Percentiles rank a stretch among this genome's conserved stretches.
phyloP scores from a whole-genome alignment of 768 basidiomycete species.

The Suillus fuscotomentosus region DNA sequence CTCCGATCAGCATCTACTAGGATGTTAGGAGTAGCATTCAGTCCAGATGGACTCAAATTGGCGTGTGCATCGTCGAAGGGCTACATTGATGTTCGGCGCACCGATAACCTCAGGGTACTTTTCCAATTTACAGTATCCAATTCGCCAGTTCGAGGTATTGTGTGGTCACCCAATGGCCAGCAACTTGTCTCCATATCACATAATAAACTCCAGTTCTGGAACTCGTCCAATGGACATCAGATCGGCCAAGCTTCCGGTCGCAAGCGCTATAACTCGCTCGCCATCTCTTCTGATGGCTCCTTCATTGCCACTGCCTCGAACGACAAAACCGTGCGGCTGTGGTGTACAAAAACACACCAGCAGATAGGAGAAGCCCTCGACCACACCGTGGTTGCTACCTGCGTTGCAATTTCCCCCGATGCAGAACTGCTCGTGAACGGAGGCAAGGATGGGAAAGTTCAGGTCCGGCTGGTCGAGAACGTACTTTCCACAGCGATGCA shows the following conservation, averaged over 20 bases:
- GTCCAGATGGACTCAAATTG: slow-evolving; percentile 42
- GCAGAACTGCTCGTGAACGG: slow-evolving; percentile 9
- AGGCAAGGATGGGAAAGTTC: slow-evolving; percentile 9
- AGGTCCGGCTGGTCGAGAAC: background rate
- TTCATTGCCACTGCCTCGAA: background rate
- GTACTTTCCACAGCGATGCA: background rate
- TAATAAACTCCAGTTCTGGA: background rate
- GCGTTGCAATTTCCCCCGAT: background rate
- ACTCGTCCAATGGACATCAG: background rate
- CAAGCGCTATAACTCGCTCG: background rate
- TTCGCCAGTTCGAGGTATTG: background rate
- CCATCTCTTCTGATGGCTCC: background rate
- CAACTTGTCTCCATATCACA: background rate
- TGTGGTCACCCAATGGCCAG: background rate
- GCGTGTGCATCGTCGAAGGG: background rate
- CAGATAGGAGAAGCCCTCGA: background rate
- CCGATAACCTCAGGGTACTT: too few relatives aligned
- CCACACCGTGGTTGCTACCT: background rate
- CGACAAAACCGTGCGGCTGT: background rate
- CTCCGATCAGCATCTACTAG: too few relatives aligned
- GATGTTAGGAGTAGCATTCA: slow-evolving; percentile 30
- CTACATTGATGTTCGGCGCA: too few relatives aligned
- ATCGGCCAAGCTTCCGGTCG: background rate
- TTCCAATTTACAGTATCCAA: too few relatives aligned
- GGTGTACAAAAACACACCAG: background rate